phyloP scores from a whole-genome alignment of 192 early-diverging fungal species.

The Rhizophagus sp. region DNA sequence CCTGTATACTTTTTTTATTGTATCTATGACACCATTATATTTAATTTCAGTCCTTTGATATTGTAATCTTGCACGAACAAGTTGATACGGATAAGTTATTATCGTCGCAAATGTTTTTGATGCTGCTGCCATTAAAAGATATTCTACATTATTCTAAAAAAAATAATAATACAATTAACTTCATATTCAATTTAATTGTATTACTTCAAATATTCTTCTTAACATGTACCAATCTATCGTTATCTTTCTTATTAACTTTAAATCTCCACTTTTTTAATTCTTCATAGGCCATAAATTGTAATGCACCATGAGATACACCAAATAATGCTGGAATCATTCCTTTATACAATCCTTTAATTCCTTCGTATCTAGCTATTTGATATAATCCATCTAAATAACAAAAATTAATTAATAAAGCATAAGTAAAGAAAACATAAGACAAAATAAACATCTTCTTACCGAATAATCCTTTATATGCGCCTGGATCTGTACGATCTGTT shows the following conservation, averaged over 20 bases:
- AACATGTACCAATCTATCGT: constrained; percentile 5
- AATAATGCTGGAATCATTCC: constrained; percentile 87
- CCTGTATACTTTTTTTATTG: constrained; percentile 65
- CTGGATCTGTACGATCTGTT: constrained; percentile 54
- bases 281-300: constrained; percentile 99
- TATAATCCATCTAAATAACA: constrained; percentile 54
- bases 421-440: background rate
- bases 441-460: background rate
- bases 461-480: constrained; percentile 63
- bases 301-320: constrained; percentile 93
- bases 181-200: background rate
- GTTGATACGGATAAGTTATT: constrained; percentile 92
- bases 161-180: background rate
- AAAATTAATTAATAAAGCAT: background rate
- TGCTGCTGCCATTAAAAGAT: constrained; percentile 78
- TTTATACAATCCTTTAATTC: constrained; percentile 72
- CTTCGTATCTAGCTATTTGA: constrained; percentile 64
- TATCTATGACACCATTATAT: constrained; percentile 75
- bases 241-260: constrained; percentile 37
- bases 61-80: constrained; percentile 85
- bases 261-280: constrained; percentile 83
- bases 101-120: constrained; percentile 89
- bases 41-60: constrained; percentile 49
- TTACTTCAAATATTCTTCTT: too few species aligned
- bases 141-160: constrained; percentile 59